A percentile compares a stretch with the other conserved stretches of the same genome.
phyloP scores from a whole-genome alignment of 2,329 filamentous ascomycete species.

The Xylaria sp. region DNA sequence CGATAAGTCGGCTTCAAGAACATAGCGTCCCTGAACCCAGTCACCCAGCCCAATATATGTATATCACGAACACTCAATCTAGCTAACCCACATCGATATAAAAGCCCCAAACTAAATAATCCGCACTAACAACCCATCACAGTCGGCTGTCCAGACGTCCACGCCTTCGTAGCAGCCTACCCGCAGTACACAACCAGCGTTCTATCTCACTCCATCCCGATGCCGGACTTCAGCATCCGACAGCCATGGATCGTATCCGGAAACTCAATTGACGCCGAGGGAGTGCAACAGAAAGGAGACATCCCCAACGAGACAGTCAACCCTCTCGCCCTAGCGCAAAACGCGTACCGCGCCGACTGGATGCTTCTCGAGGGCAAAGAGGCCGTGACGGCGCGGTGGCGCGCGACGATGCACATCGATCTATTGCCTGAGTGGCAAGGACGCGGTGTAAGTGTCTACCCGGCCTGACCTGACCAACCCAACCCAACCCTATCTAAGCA shows the following conservation, averaged over 20 bases:
- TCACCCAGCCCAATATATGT: background rate
- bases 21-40: too few species aligned
- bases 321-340: slow-evolving; percentile 52
- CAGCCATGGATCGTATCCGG: slow-evolving; percentile 46
- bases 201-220: slow-evolving; percentile 45
- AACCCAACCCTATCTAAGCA: background rate
- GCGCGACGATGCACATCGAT: slow-evolving; percentile 62
- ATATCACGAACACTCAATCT: background rate
- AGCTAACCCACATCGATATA: background rate
- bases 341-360: slow-evolving; percentile 54
- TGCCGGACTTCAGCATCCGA: slow-evolving; percentile 43
- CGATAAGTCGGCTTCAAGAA: too few species aligned
- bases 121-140: background rate
- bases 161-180: slow-evolving; percentile 53
- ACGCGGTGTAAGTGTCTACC: slow-evolving; percentile 42
- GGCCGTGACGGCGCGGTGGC: slow-evolving; percentile 49
- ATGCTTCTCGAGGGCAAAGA: slow-evolving; percentile 53
- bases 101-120: background rate
- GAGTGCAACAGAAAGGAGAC: background rate
- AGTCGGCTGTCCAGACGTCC: slow-evolving; percentile 51
- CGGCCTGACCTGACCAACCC: background rate
- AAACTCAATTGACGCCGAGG: background rate
- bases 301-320: slow-evolving; percentile 39
- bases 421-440: slow-evolving; percentile 55
- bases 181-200: slow-evolving; percentile 52